phyloP scores from a whole-genome alignment of 352 stramenopile species.

The Thalassiosira hispida region DNA sequence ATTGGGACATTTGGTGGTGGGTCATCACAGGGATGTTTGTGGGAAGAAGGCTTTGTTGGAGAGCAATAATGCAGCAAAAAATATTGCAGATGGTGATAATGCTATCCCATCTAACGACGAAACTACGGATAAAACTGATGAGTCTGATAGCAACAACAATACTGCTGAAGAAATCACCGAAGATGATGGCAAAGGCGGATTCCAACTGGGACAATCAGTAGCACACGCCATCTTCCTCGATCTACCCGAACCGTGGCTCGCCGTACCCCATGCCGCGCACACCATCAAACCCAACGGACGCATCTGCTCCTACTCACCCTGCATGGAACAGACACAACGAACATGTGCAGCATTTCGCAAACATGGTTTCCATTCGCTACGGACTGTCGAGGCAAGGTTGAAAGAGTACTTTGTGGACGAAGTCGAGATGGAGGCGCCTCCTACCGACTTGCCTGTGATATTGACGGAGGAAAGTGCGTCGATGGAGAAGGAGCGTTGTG shows the following conservation, averaged over 20 bases:
- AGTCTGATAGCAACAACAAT: slow-evolving; percentile 9
- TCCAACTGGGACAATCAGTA: slow-evolving; percentile 61
- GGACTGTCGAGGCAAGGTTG: slow-evolving; percentile 85
- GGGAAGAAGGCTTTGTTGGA: slow-evolving; percentile 80
- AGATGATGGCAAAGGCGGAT: slow-evolving; percentile 81
- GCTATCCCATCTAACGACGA: not conserved
- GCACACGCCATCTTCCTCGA: slow-evolving; percentile 97
- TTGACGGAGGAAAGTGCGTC: slow-evolving; percentile 27
- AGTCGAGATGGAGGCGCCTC: slow-evolving; percentile 64
- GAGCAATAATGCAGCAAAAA: slow-evolving; percentile 15
- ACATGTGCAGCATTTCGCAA: slow-evolving; percentile 67
- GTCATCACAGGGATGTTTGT: slow-evolving; percentile 95
- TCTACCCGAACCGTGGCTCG: slow-evolving; percentile 96
- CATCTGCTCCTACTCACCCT: slow-evolving; percentile 97
- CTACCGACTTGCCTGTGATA: slow-evolving; percentile 48
- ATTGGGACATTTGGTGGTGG: slow-evolving; percentile 90
- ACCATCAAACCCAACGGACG: slow-evolving; percentile 91
- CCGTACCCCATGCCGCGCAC: slow-evolving; percentile 91
- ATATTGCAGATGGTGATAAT: not conserved
- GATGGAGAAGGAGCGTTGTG: slow-evolving; percentile 38
- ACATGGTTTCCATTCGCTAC: slow-evolving; percentile 78
- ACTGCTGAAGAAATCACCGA: slow-evolving; percentile 8
- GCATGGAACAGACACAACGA: slow-evolving; percentile 98
- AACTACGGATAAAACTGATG: not conserved
- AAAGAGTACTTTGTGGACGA: slow-evolving; percentile 84